Evolutionary conservation across 192 early-diverging fungal species (phyloP).

Genomic region (Entomortierella parvispora): DNA sequence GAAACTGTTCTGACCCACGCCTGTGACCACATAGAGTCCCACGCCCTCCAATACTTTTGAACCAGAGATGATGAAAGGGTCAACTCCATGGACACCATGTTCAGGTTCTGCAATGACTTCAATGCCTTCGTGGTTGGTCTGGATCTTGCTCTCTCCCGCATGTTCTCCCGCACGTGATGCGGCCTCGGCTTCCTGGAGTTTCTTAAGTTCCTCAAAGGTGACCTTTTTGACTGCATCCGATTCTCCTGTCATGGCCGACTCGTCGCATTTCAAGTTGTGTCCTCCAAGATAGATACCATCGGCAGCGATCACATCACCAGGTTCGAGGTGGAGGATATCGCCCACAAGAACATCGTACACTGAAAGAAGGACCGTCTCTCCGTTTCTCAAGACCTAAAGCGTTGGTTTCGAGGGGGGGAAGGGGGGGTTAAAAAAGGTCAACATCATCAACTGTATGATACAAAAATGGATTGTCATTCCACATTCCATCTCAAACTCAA

Average conservation of each 20-base stretch:
- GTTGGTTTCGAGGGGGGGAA: too few relatives aligned
- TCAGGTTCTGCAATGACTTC: conserved; percentile 31
- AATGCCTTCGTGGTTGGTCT: conserved; percentile 37
- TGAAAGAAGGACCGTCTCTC: conserved; percentile 72
- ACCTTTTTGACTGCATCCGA: conserved; percentile 90
- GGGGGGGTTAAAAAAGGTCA: too few relatives aligned
- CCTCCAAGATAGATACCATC: conserved; percentile 89
- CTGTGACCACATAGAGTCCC: conserved; percentile 85
- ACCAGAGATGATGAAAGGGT: conserved; percentile 93
- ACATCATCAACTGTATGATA: too few relatives aligned
- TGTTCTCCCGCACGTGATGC: not conserved
- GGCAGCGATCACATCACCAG: conserved; percentile 92
- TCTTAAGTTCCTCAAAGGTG: conserved; percentile 56
- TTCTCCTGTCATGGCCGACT: conserved; percentile 95
- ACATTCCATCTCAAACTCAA: not conserved
- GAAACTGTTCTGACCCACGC: conserved; percentile 87
- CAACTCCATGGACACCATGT: conserved; percentile 36
- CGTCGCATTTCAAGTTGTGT: conserved; percentile 89
- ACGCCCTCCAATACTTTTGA: conserved; percentile 92
- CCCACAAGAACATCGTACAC: conserved; percentile 88
- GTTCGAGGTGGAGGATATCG: conserved; percentile 87
- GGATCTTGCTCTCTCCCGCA: conserved; percentile 20
- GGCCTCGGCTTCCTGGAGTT: conserved; percentile 28
- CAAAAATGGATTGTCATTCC: conserved; percentile 2
- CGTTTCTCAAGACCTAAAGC: conserved; percentile 73